These are phyloP conservation scores for Megacollybia platyphylla DNA, from an alignment of 1,284 basidiomycete genomes.

Conservation along the genomic window DNA sequence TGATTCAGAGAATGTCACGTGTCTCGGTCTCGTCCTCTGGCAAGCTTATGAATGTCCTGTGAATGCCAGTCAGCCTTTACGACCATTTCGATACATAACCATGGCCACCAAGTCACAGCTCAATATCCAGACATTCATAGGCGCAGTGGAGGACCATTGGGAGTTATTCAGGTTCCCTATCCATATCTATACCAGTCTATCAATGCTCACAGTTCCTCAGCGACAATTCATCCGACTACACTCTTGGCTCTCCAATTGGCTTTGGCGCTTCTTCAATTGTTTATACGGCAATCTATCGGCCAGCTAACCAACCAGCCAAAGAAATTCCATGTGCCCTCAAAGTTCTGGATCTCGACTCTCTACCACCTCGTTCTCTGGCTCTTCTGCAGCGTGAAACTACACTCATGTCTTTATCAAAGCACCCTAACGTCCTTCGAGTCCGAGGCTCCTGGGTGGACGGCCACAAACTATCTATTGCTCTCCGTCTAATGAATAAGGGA, in stretches of 20 bases:
- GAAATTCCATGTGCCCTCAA: slow-evolving; percentile 67
- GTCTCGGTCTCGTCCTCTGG: too few species aligned
- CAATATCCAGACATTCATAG: slow-evolving; percentile 31
- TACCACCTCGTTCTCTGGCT: slow-evolving; percentile 52
- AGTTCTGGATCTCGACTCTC: slow-evolving; percentile 76
- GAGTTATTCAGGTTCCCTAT: slow-evolving; percentile 55
- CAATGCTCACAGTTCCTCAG: slow-evolving; percentile 21
- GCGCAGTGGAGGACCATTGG: slow-evolving; percentile 81
- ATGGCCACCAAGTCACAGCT: slow-evolving; percentile 7
- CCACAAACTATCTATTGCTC: slow-evolving; percentile 74
- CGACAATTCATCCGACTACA: slow-evolving; percentile 60
- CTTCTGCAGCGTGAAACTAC: slow-evolving; percentile 78
- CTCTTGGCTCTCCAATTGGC: slow-evolving; percentile 62
- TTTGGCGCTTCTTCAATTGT: slow-evolving; percentile 85
- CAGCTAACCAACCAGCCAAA: slow-evolving; percentile 15
- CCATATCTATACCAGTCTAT: slow-evolving; percentile 4
- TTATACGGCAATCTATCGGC: slow-evolving; percentile 61
- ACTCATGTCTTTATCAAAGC: slow-evolving; percentile 88
- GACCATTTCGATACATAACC: not conserved
- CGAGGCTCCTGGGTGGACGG: slow-evolving; percentile 82
- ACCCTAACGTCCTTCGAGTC: slow-evolving; percentile 83
- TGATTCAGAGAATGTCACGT: too few species aligned
- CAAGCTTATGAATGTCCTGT: too few species aligned
- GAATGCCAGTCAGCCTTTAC: too few species aligned
- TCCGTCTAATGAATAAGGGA: slow-evolving; percentile 82